Evolutionary conservation across 208 protist species (phyloP).

Genomic region (Acanthamoeba healyi): DNA sequence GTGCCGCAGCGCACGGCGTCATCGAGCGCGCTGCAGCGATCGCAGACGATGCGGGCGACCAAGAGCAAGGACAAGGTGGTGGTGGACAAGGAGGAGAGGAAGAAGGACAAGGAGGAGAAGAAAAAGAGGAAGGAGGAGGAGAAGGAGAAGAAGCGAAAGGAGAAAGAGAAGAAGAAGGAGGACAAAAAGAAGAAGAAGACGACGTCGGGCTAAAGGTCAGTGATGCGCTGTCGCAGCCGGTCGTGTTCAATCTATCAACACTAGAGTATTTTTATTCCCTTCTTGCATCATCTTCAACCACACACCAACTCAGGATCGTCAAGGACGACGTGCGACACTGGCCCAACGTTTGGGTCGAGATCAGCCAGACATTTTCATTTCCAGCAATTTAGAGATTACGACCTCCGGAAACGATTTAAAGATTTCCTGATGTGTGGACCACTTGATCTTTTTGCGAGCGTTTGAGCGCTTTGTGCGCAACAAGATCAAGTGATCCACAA

Average conservation of each 20-base stretch:
- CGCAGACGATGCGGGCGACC: neutral
- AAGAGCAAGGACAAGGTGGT: neutral
- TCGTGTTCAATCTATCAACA: too few relatives aligned
- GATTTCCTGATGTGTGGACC: neutral
- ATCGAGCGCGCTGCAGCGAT: neutral
- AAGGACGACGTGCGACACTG: too few relatives aligned
- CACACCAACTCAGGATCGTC: too few relatives aligned
- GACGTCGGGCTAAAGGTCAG: neutral
- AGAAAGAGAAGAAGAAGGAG: neutral
- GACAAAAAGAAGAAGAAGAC: conserved; percentile 4
- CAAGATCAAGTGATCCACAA: neutral
- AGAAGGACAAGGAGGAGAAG: conserved; percentile 21
- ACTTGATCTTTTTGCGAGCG: neutral
- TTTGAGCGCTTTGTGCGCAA: neutral
- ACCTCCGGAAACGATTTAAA: too few relatives aligned
- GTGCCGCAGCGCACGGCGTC: neutral
- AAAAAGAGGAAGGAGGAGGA: neutral
- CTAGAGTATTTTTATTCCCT: too few relatives aligned
- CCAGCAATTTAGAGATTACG: too few relatives aligned
- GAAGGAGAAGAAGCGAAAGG: neutral
- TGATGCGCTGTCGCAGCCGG: too few relatives aligned
- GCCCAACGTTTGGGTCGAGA: too few relatives aligned
- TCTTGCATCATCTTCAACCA: too few relatives aligned
- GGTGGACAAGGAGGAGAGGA: neutral
- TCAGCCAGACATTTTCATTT: too few relatives aligned